Conservation (phyloP, 2,329 filamentous ascomycete genomes). For the Chrysosporium keratinophilum region DNA sequence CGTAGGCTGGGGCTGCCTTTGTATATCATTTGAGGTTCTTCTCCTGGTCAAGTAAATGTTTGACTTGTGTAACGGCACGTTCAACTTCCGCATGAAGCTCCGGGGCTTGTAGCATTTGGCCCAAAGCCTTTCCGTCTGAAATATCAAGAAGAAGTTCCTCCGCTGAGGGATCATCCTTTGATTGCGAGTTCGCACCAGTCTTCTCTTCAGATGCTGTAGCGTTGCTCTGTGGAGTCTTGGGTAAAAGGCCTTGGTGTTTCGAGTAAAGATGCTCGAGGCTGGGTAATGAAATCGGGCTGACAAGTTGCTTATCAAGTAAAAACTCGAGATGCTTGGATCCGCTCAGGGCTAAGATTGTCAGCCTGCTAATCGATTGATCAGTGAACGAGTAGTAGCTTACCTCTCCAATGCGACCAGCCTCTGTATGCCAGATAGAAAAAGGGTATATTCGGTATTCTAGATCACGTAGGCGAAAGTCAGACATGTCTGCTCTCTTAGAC, state of each 20-base stretch:
- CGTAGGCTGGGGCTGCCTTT: background rate
- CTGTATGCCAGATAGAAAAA: slow-evolving; percentile 94
- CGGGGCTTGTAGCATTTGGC: slow-evolving; percentile 54
- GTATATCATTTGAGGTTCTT: slow-evolving; percentile 5
- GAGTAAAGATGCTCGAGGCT: slow-evolving; percentile 67
- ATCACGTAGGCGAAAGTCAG: background rate
- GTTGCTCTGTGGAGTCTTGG: slow-evolving; percentile 10
- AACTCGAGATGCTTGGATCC: slow-evolving; percentile 80
- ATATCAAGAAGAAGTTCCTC: slow-evolving; percentile 39
- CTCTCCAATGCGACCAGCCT: slow-evolving; percentile 78
- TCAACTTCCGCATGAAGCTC: slow-evolving; percentile 64
- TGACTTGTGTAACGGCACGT: slow-evolving; percentile 64
- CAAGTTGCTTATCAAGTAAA: slow-evolving; percentile 61
- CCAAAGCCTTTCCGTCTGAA: slow-evolving; percentile 47
- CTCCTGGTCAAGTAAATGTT: slow-evolving; percentile 27
- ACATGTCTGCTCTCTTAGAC: background rate
- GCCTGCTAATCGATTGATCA: slow-evolving; percentile 17
- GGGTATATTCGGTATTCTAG: slow-evolving; percentile 78
- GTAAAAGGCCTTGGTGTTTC: slow-evolving; percentile 24
- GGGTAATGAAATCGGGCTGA: slow-evolving; percentile 55
- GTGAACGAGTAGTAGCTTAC: slow-evolving; percentile 25
- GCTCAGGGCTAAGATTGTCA: slow-evolving; percentile 49
- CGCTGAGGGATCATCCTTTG: slow-evolving; percentile 22
- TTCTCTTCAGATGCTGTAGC: slow-evolving; percentile 25
- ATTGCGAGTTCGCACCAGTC: slow-evolving; percentile 14